These are phyloP conservation scores for Cryptococcus sp. DNA, from an alignment of 1,284 basidiomycete genomes.

Conservation along the genomic window DNA sequence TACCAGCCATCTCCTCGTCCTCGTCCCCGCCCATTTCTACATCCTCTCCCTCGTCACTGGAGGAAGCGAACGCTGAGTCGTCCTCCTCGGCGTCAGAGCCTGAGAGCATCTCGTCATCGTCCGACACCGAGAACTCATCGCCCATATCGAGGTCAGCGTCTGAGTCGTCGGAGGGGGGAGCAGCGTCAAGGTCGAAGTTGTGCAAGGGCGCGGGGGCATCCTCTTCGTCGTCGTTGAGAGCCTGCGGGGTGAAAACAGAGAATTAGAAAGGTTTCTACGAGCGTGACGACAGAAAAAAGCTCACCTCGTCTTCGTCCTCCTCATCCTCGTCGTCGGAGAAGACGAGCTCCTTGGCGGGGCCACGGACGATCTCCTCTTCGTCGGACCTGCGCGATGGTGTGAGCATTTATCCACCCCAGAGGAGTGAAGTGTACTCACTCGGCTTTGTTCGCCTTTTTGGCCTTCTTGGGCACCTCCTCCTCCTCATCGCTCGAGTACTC, in stretches of 20 bases:
- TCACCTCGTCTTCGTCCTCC: constrained; percentile 41
- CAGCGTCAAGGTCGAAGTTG: constrained; percentile 49
- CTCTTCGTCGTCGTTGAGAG: constrained; percentile 37
- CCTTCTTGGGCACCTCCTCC: constrained; percentile 42
- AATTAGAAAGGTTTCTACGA: neutral
- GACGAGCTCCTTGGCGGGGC: constrained; percentile 61
- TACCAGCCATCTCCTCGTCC: constrained; percentile 32
- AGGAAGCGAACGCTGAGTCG: constrained; percentile 50
- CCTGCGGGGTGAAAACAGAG: constrained; percentile 20
- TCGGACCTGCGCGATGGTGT: constrained; percentile 7
- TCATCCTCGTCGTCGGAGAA: constrained; percentile 60
- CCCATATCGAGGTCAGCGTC: constrained; percentile 39
- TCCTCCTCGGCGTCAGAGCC: constrained; percentile 54
- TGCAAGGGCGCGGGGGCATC: constrained; percentile 44
- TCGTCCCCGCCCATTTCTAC: constrained; percentile 54
- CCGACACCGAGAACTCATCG: constrained; percentile 12
- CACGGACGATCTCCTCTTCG: constrained; percentile 54
- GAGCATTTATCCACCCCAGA: neutral
- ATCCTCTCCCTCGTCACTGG: constrained; percentile 52
- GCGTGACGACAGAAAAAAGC: neutral
- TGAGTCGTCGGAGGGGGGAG: constrained; percentile 37
- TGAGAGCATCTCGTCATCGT: constrained; percentile 34
- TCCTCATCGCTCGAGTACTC: constrained; percentile 53
- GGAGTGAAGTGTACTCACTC: neutral
- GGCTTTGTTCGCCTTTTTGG: constrained; percentile 47